Conservation (phyloP, 305 asterid genomes). For the Fraxinus angustifolia region DNA sequence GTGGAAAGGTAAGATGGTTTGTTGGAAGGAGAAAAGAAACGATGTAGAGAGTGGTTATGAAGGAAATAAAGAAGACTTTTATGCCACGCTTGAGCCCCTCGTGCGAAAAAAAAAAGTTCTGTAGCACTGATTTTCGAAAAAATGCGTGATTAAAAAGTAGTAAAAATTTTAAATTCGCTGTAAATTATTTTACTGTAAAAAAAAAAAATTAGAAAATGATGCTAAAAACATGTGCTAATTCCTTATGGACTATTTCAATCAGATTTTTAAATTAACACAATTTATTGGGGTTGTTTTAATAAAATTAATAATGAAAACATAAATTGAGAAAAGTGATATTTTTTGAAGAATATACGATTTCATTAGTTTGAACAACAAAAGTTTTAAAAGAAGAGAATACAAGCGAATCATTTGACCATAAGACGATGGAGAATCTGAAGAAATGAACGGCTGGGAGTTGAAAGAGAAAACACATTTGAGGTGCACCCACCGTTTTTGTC, state of each 20-base stretch:
- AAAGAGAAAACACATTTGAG: slow-evolving; percentile 16
- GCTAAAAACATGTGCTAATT: no score
- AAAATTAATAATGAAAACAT: no score
- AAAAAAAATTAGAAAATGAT: not conserved
- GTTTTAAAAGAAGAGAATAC: not conserved
- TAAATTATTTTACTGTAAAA: not conserved
- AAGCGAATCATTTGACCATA: not conserved
- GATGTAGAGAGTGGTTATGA: slow-evolving; percentile 24
- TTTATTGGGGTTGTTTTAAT: no score
- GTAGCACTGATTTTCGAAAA: no score
- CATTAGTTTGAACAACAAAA: not conserved
- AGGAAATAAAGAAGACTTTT: slow-evolving; percentile 30
- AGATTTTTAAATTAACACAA: no score
- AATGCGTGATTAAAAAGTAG: no score
- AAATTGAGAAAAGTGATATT: no score
- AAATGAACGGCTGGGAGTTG: slow-evolving; percentile 23
- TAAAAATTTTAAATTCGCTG: no score
- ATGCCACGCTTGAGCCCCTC: no score
- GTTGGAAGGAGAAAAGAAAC: slow-evolving; percentile 9
- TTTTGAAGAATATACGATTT: not conserved
- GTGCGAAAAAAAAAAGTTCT: no score
- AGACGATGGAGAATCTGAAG: not conserved
- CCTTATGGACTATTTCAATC: no score
- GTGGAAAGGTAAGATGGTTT: slow-evolving; percentile 9
- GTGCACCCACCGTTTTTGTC: slow-evolving; percentile 10